A percentile compares a stretch with the other conserved stretches of the same genome.
These are phyloP conservation scores for Didymosphaeria variabile DNA, from an alignment of 2,329 filamentous ascomycete species.

Conservation along the genomic window DNA sequence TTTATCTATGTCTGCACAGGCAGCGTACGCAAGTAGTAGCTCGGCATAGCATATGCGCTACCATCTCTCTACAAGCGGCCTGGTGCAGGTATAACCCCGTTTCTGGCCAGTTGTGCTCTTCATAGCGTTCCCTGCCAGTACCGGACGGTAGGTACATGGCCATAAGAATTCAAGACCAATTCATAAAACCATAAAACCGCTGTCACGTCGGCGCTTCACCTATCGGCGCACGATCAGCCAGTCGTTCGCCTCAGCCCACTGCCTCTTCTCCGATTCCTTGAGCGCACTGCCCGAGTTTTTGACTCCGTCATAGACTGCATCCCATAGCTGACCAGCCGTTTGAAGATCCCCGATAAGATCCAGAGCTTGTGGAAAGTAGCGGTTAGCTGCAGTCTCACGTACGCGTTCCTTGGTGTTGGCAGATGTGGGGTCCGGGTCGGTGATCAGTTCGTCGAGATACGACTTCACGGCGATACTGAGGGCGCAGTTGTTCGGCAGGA, in stretches of 20 bases:
- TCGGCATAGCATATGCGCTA: background rate
- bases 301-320: constrained; percentile 69
- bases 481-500: constrained; percentile 75
- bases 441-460: constrained; percentile 76
- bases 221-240: constrained; percentile 60
- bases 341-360: constrained; percentile 67
- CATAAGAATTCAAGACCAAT: no score
- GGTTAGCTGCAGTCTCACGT: constrained; percentile 61
- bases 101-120: background rate
- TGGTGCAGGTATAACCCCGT: background rate
- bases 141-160: background rate
- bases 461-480: constrained; percentile 83
- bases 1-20: background rate
- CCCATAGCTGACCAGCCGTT: constrained; percentile 70
- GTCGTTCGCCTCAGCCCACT: constrained; percentile 67
- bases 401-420: constrained; percentile 60
- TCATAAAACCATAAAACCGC: no score
- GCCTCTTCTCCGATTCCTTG: constrained; percentile 57
- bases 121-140: background rate
- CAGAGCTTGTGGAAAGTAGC: constrained; percentile 69
- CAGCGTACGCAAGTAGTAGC: background rate
- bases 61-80: background rate
- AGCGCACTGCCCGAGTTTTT: constrained; percentile 60
- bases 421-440: constrained; percentile 62
- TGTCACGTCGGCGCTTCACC: background rate